These are phyloP conservation scores for Penicillium cataractarum DNA, from an alignment of 495 filamentous ascomycete genomes.

Conservation along the genomic window DNA sequence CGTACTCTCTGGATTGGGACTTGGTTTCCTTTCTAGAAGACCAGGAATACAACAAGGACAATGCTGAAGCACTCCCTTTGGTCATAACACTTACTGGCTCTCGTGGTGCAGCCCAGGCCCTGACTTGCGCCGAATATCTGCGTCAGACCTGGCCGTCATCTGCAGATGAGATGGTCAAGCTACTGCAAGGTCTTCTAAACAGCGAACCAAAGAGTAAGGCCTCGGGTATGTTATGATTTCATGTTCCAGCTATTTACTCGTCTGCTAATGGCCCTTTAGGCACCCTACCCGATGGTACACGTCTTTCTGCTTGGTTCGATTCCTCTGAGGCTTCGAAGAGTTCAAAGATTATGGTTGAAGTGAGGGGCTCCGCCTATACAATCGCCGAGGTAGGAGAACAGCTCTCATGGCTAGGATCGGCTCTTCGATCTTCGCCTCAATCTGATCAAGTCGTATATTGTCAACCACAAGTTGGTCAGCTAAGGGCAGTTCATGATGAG, in stretches of 20 bases:
- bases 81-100: slow-evolving; percentile 3
- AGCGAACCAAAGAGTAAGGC: background rate
- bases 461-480: background rate
- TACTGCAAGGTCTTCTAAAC: background rate
- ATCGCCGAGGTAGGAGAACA: slow-evolving; percentile 9
- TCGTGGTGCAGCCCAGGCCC: background rate
- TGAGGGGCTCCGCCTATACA: slow-evolving; percentile 1
- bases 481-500: background rate
- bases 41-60: background rate
- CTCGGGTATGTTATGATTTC: background rate
- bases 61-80: slow-evolving; percentile 1
- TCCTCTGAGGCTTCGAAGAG: background rate
- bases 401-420: slow-evolving; percentile 13
- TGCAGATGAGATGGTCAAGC: background rate
- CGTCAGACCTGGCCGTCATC: slow-evolving; percentile 2
- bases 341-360: background rate
- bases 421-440: background rate
- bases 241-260: background rate
- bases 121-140: slow-evolving; percentile 4
- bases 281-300: background rate
- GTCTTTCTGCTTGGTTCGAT: background rate
- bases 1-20: background rate
- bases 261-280: background rate
- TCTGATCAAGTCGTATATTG: background rate
- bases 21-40: background rate